Percentiles rank a stretch among this genome's conserved stretches.
Conservation (phyloP, 139 green algal genomes). For the Haematococcus lacustris region DNA sequence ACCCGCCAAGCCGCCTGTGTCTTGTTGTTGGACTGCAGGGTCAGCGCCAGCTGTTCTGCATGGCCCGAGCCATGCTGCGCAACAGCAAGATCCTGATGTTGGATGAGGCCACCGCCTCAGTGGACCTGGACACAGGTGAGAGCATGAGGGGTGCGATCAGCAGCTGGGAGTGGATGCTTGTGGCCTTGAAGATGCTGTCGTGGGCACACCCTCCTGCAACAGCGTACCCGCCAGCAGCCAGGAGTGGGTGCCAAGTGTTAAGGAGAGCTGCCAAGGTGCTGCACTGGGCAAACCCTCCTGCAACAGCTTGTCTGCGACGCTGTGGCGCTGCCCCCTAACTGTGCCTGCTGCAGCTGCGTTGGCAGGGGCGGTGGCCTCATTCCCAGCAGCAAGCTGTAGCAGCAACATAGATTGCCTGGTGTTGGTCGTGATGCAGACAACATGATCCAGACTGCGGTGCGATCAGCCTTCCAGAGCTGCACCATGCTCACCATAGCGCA, state of each 20-base stretch:
- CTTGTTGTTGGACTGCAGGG: constrained; percentile 44
- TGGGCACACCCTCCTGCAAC: too few species aligned
- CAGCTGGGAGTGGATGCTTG: not conserved
- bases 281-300: not conserved
- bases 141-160: not conserved
- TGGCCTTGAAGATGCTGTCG: too few species aligned
- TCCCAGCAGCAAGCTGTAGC: not conserved
- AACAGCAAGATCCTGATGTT: constrained; percentile 64
- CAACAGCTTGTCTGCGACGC: not conserved
- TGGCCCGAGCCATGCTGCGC: constrained; percentile 82
- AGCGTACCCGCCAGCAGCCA: too few species aligned
- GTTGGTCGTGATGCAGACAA: constrained; percentile 37
- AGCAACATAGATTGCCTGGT: not conserved
- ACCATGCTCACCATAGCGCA: constrained; percentile 53
- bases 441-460: constrained; percentile 55
- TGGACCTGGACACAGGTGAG: constrained; percentile 54
- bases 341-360: not conserved
- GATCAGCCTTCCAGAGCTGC: constrained; percentile 24
- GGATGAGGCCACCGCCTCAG: constrained; percentile 85
- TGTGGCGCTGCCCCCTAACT: not conserved
- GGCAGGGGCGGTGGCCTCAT: not conserved
- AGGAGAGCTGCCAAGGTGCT: not conserved
- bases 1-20: too few species aligned
- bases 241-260: not conserved
- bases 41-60: constrained; percentile 86